These are phyloP conservation scores for Spinellus fusiger DNA, from an alignment of 192 early-diverging fungal genomes.

Conservation along the genomic window DNA sequence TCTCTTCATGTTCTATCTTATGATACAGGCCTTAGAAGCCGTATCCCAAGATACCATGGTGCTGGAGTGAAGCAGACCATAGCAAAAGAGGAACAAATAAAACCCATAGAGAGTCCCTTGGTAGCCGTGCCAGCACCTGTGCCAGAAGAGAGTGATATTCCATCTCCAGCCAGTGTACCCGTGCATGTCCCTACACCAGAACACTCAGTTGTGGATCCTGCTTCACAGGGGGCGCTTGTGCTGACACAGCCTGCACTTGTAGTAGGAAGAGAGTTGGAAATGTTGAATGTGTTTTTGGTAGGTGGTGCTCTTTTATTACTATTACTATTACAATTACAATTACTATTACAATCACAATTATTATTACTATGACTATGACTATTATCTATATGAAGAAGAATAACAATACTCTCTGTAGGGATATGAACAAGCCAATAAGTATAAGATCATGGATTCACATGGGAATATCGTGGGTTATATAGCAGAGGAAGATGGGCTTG, in stretches of 20 bases:
- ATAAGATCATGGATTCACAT: slow-evolving; percentile 62
- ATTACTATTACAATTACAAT: background rate
- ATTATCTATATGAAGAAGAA: too few relatives aligned
- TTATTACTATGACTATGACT: too few relatives aligned
- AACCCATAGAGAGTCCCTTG: too few relatives aligned
- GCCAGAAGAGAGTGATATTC: background rate
- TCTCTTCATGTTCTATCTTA: background rate
- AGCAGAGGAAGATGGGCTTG: slow-evolving; percentile 70
- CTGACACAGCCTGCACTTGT: slow-evolving; percentile 55
- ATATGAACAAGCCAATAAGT: slow-evolving; percentile 86
- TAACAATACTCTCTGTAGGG: too few relatives aligned
- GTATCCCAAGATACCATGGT: too few relatives aligned
- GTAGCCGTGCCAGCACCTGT: too few relatives aligned
- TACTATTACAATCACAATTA: too few relatives aligned
- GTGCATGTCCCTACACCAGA: slow-evolving; percentile 17
- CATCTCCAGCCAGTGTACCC: background rate
- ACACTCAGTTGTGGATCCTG: slow-evolving; percentile 10
- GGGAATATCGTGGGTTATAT: slow-evolving; percentile 74
- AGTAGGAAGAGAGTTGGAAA: slow-evolving; percentile 74
- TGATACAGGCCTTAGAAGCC: background rate
- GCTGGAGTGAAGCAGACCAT: too few relatives aligned
- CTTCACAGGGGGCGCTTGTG: slow-evolving; percentile 27
- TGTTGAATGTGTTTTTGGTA: slow-evolving; percentile 71
- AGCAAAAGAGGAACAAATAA: too few relatives aligned
- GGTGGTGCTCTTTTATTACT: background rate